phyloP scores from a whole-genome alignment of 345 rosid species.

The Populus davidiana region DNA sequence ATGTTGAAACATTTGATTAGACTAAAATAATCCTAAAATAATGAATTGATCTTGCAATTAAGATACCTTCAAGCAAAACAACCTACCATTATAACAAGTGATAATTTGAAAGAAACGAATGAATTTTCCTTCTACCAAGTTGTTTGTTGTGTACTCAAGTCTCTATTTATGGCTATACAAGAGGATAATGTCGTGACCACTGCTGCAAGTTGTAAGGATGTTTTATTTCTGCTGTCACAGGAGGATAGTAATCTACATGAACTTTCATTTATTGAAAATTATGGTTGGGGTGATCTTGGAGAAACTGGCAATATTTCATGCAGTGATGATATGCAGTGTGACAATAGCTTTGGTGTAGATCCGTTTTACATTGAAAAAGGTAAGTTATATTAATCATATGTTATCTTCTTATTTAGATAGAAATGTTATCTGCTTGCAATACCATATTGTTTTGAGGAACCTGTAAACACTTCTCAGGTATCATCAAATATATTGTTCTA shows the following conservation, averaged over 20 bases:
- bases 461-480: neutral
- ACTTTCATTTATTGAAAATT: constrained; percentile 59
- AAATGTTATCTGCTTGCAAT: neutral
- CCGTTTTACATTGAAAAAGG: constrained; percentile 85
- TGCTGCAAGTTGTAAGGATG: neutral
- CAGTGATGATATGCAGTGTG: constrained; percentile 42
- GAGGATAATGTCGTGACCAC: no score
- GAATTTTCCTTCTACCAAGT: no score
- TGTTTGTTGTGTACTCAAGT: no score
- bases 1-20: no score
- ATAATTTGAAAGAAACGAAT: no score
- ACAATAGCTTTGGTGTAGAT: constrained; percentile 56
- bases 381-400: constrained; percentile 18
- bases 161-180: no score
- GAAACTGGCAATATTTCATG: constrained; percentile 27
- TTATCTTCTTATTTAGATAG: neutral
- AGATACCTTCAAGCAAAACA: no score
- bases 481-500: neutral
- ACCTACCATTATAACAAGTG: no score
- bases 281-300: constrained; percentile 74
- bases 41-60: no score
- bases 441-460: neutral
- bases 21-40: no score
- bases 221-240: constrained; percentile 35
- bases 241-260: constrained; percentile 28